Evolutionary conservation across 345 rosid species (phyloP), one percentile per base, ranked within the genome.

Genomic region (Gossypium ekmanianum): DNA sequence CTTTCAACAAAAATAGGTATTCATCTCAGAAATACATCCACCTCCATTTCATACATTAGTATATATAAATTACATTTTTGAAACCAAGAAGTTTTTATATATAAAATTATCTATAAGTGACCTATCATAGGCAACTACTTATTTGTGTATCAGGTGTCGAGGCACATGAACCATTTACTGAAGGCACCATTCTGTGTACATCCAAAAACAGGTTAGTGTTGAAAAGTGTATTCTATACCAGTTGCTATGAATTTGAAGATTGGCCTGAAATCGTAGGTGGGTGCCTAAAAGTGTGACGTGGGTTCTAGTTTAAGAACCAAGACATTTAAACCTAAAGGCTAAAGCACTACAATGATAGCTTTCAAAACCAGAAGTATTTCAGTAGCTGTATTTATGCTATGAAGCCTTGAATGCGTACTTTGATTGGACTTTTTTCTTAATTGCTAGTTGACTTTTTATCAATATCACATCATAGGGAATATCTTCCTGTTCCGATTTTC

Each of bases 111-210:
- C n/a, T 45, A 3, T 34, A 48, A 45, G 5, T 43, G 20, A 71
- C 67, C 27, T 18, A 11, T 74, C 13, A 20, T 29, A 50, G 71
- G 29, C 9, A 43, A n/a, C 26, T 3, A 61, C 78, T 34, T 86
- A 61, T 72, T 18, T 68, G n/a, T 24, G 13, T 78, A 43, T 69
- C 77, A 93, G 97, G 99, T 95, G 44, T 91, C 98, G 59, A 95
- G 87, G 80, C 94, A 91, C 84, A 95, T 88, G 97, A 93, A 93
- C 84, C 99, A 95, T 85, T 89, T 95, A 84, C 84, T 95, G 63
- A 95, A 95, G 86, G 98, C 99, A 62, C 98, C 99, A 51, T 95
- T 95, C 75, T 95, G 99, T 70, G 87, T 95, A 47, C 98, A 90
- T 84, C 98, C 98, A 22, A 88, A 91, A 84, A 95, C 98, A 84